phyloP scores from a whole-genome alignment of 192 early-diverging fungal species.

The Coemansia sp. region DNA sequence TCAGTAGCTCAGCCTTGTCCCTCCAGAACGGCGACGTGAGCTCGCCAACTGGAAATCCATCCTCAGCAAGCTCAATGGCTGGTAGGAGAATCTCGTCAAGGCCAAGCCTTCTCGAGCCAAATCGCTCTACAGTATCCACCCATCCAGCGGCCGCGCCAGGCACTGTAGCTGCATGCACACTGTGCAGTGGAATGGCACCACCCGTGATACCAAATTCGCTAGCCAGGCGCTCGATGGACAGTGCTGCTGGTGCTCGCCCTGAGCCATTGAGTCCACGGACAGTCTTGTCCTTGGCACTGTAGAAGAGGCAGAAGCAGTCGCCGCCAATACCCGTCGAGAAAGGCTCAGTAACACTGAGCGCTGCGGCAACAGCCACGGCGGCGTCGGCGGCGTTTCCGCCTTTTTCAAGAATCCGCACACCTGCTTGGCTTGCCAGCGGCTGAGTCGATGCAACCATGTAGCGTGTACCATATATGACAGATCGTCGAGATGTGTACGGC shows the following conservation, averaged over 20 bases:
- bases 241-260: constrained; percentile 60
- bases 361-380: constrained; percentile 72
- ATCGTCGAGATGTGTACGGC: constrained; percentile 53
- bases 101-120: constrained; percentile 67
- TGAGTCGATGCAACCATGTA: constrained; percentile 73
- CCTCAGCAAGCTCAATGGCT: constrained; percentile 70
- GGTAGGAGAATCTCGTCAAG: constrained; percentile 65
- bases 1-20: constrained; percentile 21
- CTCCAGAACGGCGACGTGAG: constrained; percentile 57
- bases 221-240: constrained; percentile 60
- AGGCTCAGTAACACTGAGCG: constrained; percentile 73
- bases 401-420: constrained; percentile 62
- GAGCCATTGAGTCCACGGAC: constrained; percentile 69
- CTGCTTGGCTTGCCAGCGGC: constrained; percentile 72
- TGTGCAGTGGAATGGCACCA: constrained; percentile 39
- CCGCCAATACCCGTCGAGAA: constrained; percentile 78
- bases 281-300: constrained; percentile 61
- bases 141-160: constrained; percentile 79
- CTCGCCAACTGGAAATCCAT: constrained; percentile 66
- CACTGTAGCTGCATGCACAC: constrained; percentile 65
- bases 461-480: constrained; percentile 61
- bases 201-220: constrained; percentile 27
- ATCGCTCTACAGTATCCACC: constrained; percentile 65
- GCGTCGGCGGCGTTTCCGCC: constrained; percentile 84
- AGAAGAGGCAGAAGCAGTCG: constrained; percentile 81